Percentiles rank a stretch among this genome's conserved stretches.
Evolutionary conservation across 257 asterid genomes (phyloP).

Genomic region (Mentha longifolia): DNA sequence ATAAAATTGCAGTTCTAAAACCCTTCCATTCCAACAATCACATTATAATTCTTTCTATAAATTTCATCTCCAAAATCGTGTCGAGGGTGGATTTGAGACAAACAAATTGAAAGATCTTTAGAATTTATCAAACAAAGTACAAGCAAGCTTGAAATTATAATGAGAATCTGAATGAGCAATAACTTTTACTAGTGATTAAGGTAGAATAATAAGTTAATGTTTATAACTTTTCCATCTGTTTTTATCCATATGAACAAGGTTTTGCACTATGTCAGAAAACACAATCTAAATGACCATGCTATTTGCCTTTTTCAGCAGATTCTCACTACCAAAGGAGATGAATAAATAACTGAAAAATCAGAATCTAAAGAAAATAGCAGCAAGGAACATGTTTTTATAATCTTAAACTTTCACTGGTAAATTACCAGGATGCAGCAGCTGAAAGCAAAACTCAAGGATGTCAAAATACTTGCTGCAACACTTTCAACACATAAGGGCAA

Average conservation of each 20-base stretch:
- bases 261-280: not conserved
- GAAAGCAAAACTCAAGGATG: constrained; percentile 93
- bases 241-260: constrained; percentile 8
- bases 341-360: constrained; percentile 28
- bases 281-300: constrained; percentile 5
- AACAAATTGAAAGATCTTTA: not conserved
- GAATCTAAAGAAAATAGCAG: constrained; percentile 25
- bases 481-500: constrained; percentile 88
- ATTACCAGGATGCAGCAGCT: constrained; percentile 94
- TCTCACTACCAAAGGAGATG: constrained; percentile 26
- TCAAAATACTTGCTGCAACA: constrained; percentile 78
- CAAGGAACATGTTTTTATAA: constrained; percentile 19
- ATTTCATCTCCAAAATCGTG: constrained; percentile 20
- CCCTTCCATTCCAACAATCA: constrained; percentile 3
- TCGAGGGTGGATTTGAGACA: constrained; percentile 10
- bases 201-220: constrained; percentile 18
- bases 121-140: constrained; percentile 8
- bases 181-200: constrained; percentile 19
- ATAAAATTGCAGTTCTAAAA: constrained; percentile 23
- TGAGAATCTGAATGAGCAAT: constrained; percentile 13
- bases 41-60: constrained; percentile 15
- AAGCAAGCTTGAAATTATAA: constrained; percentile 21
- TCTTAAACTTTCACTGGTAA: constrained; percentile 35
- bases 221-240: constrained; percentile 7
- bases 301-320: constrained; percentile 6